Conservation (phyloP, 2,329 filamentous ascomycete genomes). For the Xylariomycetidae sp. region DNA sequence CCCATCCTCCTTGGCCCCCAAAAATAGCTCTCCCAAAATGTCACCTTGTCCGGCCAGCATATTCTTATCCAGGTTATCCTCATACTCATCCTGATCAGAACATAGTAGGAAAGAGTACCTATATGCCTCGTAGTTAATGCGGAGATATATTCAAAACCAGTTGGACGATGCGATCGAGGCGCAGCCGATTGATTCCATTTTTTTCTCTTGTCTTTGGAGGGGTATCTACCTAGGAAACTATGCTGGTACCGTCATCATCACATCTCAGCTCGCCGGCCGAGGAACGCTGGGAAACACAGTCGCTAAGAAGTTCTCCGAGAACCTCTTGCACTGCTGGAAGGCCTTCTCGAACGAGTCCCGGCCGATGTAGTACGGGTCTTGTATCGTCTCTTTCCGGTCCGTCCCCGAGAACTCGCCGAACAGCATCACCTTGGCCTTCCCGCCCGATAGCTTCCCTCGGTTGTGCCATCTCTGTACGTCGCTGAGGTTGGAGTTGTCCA, state of each 20-base stretch:
- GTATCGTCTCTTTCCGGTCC: slow-evolving; percentile 64
- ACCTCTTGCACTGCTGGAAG: slow-evolving; percentile 78
- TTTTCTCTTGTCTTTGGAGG: background rate
- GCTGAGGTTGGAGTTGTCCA: slow-evolving; percentile 81
- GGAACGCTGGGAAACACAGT: slow-evolving; percentile 43
- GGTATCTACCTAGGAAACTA: slow-evolving; percentile 3
- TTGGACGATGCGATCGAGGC: too few species aligned
- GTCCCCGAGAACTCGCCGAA: slow-evolving; percentile 79
- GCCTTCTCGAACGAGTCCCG: slow-evolving; percentile 74
- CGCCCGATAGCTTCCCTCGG: slow-evolving; percentile 48
- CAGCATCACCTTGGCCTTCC: slow-evolving; percentile 66
- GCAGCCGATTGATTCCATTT: too few species aligned
- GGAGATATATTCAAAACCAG: too few species aligned
- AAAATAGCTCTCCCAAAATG: slow-evolving; percentile 10
- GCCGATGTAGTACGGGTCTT: slow-evolving; percentile 92
- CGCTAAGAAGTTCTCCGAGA: slow-evolving; percentile 70
- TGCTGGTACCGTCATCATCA: slow-evolving; percentile 9
- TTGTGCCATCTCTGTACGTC: slow-evolving; percentile 64
- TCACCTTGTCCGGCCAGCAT: background rate
- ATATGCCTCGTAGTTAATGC: slow-evolving; percentile 1
- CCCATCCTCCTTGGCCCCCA: slow-evolving; percentile 10
- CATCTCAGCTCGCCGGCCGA: slow-evolving; percentile 10
- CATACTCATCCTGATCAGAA: background rate
- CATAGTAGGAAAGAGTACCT: background rate
- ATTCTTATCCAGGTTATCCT: too few species aligned